A percentile compares a stretch with the other conserved stretches of the same genome.
These are phyloP conservation scores for Geoglossum glabrum DNA, from an alignment of 495 filamentous ascomycete species.

Conservation along the genomic window DNA sequence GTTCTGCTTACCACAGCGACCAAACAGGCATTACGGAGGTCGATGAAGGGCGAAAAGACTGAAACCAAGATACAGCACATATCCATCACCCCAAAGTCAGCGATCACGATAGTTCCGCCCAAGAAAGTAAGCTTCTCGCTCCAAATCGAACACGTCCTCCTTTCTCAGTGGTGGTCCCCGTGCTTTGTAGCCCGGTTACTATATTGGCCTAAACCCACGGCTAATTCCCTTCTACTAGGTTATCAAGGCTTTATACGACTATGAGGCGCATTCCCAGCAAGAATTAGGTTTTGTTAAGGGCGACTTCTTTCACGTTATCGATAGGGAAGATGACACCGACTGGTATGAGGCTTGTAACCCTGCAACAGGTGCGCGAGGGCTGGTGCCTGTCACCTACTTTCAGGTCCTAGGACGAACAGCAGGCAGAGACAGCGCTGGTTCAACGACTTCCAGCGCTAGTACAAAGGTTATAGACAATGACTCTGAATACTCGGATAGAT, in stretches of 20 bases:
- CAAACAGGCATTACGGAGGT: conserved; percentile 58
- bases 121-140: conserved; percentile 53
- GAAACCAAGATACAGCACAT: conserved; percentile 44
- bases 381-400: conserved; percentile 88
- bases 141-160: neutral
- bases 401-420: conserved; percentile 78
- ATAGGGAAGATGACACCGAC: conserved; percentile 77
- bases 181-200: no score
- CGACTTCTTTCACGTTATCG: conserved; percentile 97
- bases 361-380: conserved; percentile 63
- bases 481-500: conserved; percentile 58
- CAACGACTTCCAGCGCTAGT: conserved; percentile 40
- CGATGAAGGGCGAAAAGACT: conserved; percentile 68
- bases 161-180: no score
- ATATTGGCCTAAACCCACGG: neutral
- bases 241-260: conserved; percentile 91
- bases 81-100: conserved; percentile 78
- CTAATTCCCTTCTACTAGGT: conserved; percentile 36
- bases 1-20: neutral
- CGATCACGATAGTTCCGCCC: conserved; percentile 85
- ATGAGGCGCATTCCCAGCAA: conserved; percentile 51
- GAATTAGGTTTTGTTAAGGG: conserved; percentile 81
- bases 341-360: conserved; percentile 99
- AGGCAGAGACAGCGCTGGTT: conserved; percentile 56
- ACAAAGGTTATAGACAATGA: conserved; percentile 42